Base-by-base conservation (phyloP, 192 early-diverging fungal genomes). In the Umbelopsis sp. region DNA sequence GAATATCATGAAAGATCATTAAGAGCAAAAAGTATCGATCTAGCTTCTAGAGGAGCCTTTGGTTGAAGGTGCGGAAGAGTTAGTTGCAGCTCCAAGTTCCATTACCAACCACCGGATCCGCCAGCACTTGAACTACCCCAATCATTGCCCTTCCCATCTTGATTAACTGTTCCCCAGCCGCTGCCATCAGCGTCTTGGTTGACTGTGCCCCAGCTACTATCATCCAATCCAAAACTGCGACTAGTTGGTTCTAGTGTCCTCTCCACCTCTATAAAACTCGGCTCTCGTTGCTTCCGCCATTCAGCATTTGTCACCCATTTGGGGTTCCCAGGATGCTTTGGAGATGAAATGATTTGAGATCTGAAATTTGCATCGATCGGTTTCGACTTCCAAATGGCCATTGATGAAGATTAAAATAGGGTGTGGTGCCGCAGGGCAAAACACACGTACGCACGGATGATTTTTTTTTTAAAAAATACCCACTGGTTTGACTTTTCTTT, bases 151-250 rank as follows among this genome's bases (percentile, higher is more conserved):
- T 44, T 44, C 12, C 7, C 12, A 44, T 5, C 12, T 44, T 44
- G 43, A 12, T 12, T 44, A 44, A 12, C 5, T 44, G 52, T 11
- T 4, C 25, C 25, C 31, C 56, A 62, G 11, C 56, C 56, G 14
- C 31, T 34, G n/a, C 31, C 56, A 20, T 56, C 29, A 10, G 56
- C 20, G 11, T 49, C 24, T 17, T 43, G 44, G 6, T 65, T 59
- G 6, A 72, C 71, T 7, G 56, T 9, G 17, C 71, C 71, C 56
- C 71, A 65, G 22, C 47, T 16, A 17, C 47, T 49, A 21, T 49
- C 20, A n/a, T 49, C 47, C 2, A 49, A 21, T n/a, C 47, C 47
- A 49, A 49, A 49, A 17, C 16, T n/a, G 11, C 47, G 47, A 49
- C 47, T 49, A 4, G 20, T 16, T 6, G 47, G 16, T 4, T 3